Conservation (phyloP, 371 early-diverging fungal genomes). For the Smittium mucronatum region DNA sequence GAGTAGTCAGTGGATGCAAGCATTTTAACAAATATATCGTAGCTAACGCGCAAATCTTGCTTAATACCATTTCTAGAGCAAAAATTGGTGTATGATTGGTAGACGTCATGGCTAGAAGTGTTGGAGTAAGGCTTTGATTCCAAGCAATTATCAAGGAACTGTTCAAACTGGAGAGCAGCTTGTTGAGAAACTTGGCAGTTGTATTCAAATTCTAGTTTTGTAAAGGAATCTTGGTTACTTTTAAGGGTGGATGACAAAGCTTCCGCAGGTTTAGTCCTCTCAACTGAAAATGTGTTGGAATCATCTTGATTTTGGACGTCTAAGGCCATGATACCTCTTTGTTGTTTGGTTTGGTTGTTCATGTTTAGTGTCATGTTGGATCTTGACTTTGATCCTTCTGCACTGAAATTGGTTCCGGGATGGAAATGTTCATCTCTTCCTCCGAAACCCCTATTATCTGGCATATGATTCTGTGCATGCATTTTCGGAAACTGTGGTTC, state of each 20-base stretch:
- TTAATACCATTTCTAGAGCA: constrained; percentile 30
- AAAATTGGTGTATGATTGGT: constrained; percentile 27
- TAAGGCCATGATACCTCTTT: no score
- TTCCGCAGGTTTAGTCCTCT: no score
- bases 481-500: background rate
- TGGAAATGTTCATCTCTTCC: background rate
- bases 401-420: background rate
- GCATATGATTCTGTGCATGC: background rate
- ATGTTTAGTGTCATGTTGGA: background rate
- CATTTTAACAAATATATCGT: constrained; percentile 28
- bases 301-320: background rate
- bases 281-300: background rate
- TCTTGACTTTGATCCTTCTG: background rate
- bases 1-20: constrained; percentile 31
- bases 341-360: background rate
- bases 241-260: background rate
- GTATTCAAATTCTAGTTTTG: constrained; percentile 6
- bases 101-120: constrained; percentile 16
- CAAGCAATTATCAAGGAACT: constrained; percentile 31
- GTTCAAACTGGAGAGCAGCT: constrained; percentile 17
- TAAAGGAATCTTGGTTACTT: background rate
- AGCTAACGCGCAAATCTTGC: constrained; percentile 24
- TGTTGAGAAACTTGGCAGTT: background rate
- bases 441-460: background rate
- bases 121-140: constrained; percentile 34